Evolutionary conservation across 805 yeast genomes (phyloP), one percentile per base, ranked within the genome.

Genomic region (Saccharomycopsis malanga): DNA sequence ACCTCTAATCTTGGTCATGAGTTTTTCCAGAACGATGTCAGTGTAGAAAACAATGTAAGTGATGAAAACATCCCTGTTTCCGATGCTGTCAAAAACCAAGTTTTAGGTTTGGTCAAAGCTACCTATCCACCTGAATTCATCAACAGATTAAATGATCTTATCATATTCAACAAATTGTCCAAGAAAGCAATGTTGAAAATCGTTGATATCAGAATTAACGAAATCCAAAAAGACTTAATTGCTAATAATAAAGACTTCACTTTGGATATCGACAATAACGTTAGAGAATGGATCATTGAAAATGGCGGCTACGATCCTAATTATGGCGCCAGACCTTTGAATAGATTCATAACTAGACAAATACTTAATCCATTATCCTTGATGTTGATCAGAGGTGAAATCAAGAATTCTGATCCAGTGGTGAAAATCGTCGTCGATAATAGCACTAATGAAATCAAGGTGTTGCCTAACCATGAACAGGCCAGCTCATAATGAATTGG

Each of bases 1-100:
- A 91, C 98, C 0, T 86, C 96, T 1, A 91, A 91, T 63, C 86
- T 93, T 57, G 98, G 98, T 6, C 98, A 93, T 64, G 96, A 89
- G 54, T 74, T 85, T 37, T 71, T 93, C 56, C 65, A 88, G 37
- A 71, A 80, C 21, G 95, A 86, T 56, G 65, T 69, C 36, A 57
- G 60, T 7, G 50, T 44, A 2, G 56, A 62, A 9, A 22, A 21
- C 9, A 67, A 68, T 24, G 21, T 39, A 35, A 66, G 77, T n/a
- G 70, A 70, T 29, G 81, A 79, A 7, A 77, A 77, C 46, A 87
- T 87, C 7, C 65, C 62, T 45, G 83, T 87, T 38, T 65, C 74
- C 37, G 66, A 69, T 2, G 63, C 65, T 15, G 74, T 81, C 2
- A 81, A 82, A 58, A 56, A 61, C 2, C 65, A 72, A 56, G 88